Conservation (phyloP, 2,329 filamentous ascomycete species). For the Pseudocercospora eumusae region DNA sequence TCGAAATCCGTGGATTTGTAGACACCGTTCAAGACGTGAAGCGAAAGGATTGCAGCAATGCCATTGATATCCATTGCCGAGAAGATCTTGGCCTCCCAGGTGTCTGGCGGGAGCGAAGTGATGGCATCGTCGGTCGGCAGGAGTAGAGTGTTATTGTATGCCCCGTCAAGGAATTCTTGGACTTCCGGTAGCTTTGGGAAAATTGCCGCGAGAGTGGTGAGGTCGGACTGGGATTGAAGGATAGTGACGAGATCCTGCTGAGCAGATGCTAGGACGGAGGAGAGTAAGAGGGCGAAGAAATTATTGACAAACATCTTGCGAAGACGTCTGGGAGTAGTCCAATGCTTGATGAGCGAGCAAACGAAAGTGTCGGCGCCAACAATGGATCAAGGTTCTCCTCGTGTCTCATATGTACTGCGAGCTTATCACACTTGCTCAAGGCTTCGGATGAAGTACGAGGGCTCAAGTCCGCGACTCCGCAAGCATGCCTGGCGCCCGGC, state of each 20-base stretch:
- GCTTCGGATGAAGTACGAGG: background rate
- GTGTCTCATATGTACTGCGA: background rate
- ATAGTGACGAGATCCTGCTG: conserved; percentile 19
- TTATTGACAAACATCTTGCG: background rate
- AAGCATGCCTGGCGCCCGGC: background rate
- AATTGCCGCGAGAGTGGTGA: conserved; percentile 22
- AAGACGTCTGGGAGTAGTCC: background rate
- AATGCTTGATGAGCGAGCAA: background rate
- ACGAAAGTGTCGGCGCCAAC: background rate
- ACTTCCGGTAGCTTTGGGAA: conserved; percentile 25
- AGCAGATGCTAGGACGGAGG: conserved; percentile 10
- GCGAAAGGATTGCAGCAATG: background rate
- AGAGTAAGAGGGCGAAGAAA: background rate
- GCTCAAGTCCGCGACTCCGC: background rate
- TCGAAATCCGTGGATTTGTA: conserved; percentile 4
- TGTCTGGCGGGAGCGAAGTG: conserved; percentile 14
- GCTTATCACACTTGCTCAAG: background rate
- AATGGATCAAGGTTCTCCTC: background rate
- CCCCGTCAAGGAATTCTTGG: conserved; percentile 15
- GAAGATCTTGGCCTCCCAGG: conserved; percentile 1
- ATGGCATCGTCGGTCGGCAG: conserved; percentile 63
- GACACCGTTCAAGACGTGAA: background rate
- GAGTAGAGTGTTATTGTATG: conserved; percentile 60
- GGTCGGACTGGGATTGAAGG: conserved; percentile 18
- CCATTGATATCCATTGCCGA: background rate